Percentiles rank a stretch among this genome's conserved stretches.
Evolutionary conservation across 1,284 basidiomycete genomes (phyloP).

Genomic region (Trichosporon coremiiforme): DNA sequence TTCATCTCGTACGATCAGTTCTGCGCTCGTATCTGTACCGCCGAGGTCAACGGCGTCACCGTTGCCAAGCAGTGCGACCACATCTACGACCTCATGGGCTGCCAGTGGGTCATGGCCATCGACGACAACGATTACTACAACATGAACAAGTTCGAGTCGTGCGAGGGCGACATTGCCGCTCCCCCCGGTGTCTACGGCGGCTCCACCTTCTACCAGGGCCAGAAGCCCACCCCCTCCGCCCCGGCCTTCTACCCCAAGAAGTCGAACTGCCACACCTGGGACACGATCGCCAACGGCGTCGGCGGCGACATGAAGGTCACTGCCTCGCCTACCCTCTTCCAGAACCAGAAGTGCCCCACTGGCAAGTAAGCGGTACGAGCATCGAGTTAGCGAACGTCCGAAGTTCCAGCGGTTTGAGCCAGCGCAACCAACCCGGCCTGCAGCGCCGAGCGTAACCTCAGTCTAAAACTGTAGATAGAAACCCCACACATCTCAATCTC

Average conservation of each 20-base stretch:
- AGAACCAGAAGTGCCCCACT: slow-evolving; percentile 18
- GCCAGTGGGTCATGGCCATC: slow-evolving; percentile 57
- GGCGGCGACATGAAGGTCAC: slow-evolving; percentile 46
- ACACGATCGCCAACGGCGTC: slow-evolving; percentile 47
- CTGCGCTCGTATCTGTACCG: slow-evolving; percentile 57
- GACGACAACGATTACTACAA: slow-evolving; percentile 51
- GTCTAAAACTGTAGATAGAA: slow-evolving; percentile 8
- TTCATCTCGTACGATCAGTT: slow-evolving; percentile 56
- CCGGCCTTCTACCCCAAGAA: slow-evolving; percentile 48
- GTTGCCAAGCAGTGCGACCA: slow-evolving; percentile 51
- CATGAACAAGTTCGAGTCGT: slow-evolving; percentile 55
- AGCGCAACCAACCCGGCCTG: no score
- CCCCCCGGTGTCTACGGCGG: slow-evolving; percentile 54
- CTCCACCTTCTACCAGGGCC: slow-evolving; percentile 54
- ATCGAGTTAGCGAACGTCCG: background rate
- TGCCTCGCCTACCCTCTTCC: slow-evolving; percentile 37
- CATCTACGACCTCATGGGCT: slow-evolving; percentile 57
- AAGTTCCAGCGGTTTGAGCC: background rate
- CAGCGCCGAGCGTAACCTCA: no score
- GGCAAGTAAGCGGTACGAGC: slow-evolving; percentile 2
- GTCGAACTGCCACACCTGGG: slow-evolving; percentile 55
- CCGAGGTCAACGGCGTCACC: slow-evolving; percentile 49
- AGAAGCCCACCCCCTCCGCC: slow-evolving; percentile 43
- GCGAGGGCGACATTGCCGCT: slow-evolving; percentile 55
- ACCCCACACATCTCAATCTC: background rate